Base-by-base conservation (phyloP, 2,329 filamentous ascomycete genomes). In the Didymella pinodella region DNA sequence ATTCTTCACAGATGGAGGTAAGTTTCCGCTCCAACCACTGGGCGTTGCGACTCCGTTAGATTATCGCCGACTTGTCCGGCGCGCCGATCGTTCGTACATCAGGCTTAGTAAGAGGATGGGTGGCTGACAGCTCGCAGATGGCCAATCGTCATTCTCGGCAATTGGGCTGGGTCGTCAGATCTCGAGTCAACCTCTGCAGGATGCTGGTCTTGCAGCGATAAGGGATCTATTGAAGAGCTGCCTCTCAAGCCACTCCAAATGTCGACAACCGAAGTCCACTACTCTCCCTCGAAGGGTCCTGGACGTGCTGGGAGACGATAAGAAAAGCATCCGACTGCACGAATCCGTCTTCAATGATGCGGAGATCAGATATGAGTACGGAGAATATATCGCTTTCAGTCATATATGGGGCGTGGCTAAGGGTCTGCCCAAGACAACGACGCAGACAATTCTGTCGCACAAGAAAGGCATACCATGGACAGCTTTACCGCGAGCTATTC, bases 1-100 rank as follows among this genome's bases (percentile, higher is more conserved):
- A 49, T 73, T 74, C 54, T 77, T 72, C 45, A 74, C 73, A 56
- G 73, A 75, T 57, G 63, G 67, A 72, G 71, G 74, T 75, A 73
- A 22, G 71, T 53, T 29, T 41, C 28, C 40, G 34, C 45, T 50
- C 47, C 47, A 31, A 41, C 29, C 41, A 43, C 29, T 20, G 18
- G 26, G 29, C 25, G 43, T 36, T 43, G 12, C 47, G 25, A 18
- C 36, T 40, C 12, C 44, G 11, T 40, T 49, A 2, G 22, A 20
- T 38, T 48, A 55, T 52, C 43, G n/a, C 36, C 48, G 43, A 14
- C 20, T 20, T 34, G 43, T 60, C 52, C 57, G 22, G 41, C 22
- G 16, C 36, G 46, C 51, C 47, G 47, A 54, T 58, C 44, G 51
- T 29, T 60, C 32, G 52, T 46, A 41, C 44, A 61, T 41, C n/a